A percentile compares a stretch with the other conserved stretches of the same genome.
Evolutionary conservation across 495 filamentous ascomycete genomes (phyloP).

Genomic region (Aspergillus affinis): DNA sequence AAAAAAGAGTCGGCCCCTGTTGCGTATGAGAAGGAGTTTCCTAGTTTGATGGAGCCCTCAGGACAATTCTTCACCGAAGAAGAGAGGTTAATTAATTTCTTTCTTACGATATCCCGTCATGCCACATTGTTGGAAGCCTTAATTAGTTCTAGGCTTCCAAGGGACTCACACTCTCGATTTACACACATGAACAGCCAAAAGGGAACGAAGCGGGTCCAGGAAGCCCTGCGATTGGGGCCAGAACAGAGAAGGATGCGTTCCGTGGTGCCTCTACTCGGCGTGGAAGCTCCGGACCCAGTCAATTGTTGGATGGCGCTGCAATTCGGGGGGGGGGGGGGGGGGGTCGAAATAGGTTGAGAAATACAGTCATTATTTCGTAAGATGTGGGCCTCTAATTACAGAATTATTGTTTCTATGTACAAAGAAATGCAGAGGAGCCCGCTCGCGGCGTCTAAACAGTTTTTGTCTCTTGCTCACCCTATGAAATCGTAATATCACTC

Average conservation of each 20-base stretch:
- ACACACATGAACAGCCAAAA: neutral
- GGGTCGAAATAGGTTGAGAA: neutral
- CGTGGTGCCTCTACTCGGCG: too few species aligned
- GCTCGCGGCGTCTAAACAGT: neutral
- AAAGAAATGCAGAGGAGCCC: neutral
- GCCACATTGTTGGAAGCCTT: neutral
- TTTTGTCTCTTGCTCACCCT: neutral
- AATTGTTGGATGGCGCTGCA: neutral
- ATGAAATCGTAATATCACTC: neutral
- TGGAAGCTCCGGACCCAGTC: too few species aligned
- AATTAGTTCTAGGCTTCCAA: too few species aligned
- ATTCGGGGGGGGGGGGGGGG: neutral
- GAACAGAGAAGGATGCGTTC: too few species aligned
- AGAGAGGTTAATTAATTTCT: too few species aligned
- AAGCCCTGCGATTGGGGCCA: neutral
- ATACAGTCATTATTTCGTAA: neutral
- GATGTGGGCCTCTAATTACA: neutral
- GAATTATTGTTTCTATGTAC: neutral
- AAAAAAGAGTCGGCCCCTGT: neutral
- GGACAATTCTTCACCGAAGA: too few species aligned
- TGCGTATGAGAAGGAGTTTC: too few species aligned
- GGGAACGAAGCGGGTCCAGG: neutral
- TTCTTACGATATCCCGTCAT: neutral
- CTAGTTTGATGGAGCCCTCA: too few species aligned
- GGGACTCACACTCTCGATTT: too few species aligned